phyloP scores from a whole-genome alignment of 2,329 filamentous ascomycete species.

The Colletotrichum filicis region DNA sequence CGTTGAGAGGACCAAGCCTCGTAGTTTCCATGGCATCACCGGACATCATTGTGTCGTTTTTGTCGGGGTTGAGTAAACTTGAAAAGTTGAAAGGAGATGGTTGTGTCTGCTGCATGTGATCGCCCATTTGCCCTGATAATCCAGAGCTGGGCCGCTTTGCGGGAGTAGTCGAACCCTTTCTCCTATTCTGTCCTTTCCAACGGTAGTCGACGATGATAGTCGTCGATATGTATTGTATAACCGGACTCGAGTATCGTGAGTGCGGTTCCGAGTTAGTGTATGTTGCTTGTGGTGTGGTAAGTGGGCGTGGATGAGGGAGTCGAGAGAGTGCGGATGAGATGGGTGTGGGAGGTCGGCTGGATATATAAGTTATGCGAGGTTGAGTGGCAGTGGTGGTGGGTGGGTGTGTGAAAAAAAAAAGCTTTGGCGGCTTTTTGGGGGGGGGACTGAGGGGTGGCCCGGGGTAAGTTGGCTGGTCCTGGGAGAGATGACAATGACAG shows the following conservation, averaged over 20 bases:
- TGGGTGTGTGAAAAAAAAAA: constrained; percentile 6
- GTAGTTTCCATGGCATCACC: constrained; percentile 31
- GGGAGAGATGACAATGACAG: constrained; percentile 32
- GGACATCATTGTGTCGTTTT: constrained; percentile 29
- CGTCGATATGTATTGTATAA: background rate
- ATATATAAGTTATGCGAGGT: constrained; percentile 30
- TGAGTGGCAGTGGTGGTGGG: constrained; percentile 7
- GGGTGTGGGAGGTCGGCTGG: constrained; percentile 12
- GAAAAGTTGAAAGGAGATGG: constrained; percentile 77
- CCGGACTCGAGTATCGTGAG: constrained; percentile 3
- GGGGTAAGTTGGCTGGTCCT: constrained; percentile 22
- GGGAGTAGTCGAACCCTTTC: background rate
- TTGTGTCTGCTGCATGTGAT: constrained; percentile 81
- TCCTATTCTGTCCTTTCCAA: background rate
- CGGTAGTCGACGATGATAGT: background rate
- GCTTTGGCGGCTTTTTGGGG: constrained; percentile 30
- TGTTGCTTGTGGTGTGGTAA: background rate
- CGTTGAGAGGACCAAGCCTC: constrained; percentile 30
- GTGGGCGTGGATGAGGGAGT: background rate
- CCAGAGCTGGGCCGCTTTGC: constrained; percentile 8
- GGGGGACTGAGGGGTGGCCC: constrained; percentile 20
- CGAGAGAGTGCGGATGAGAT: background rate
- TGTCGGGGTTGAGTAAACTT: constrained; percentile 75
- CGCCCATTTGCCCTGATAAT: constrained; percentile 42
- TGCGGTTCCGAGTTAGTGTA: background rate